Percentiles rank a stretch among this genome's conserved stretches.
phyloP scores from a whole-genome alignment of 31 red algal species.

The Bonnemaisonia californica region DNA sequence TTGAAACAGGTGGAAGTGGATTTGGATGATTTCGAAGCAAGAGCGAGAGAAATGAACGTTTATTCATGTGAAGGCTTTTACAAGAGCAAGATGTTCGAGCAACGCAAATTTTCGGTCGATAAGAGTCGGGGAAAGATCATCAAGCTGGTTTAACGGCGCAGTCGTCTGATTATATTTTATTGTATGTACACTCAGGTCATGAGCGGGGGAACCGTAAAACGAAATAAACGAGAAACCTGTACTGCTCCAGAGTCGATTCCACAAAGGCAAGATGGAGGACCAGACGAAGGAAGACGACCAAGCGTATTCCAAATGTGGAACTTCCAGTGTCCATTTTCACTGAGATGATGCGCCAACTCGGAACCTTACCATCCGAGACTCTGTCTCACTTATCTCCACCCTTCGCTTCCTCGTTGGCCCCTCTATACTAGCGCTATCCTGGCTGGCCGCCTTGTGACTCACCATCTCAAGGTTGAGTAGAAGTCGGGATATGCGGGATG shows the following conservation, averaged over 20 bases:
- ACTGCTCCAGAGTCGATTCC: too few species aligned
- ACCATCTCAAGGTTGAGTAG: neutral
- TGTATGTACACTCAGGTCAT: too few species aligned
- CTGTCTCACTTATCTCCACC: too few species aligned
- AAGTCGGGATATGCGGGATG: neutral
- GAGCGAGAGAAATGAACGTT: constrained; percentile 91
- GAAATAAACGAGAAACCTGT: too few species aligned
- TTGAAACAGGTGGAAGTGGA: constrained; percentile 76
- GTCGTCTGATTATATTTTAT: too few species aligned
- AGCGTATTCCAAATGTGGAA: too few species aligned
- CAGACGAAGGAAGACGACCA: too few species aligned
- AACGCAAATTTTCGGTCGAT: constrained; percentile 84
- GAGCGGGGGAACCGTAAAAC: too few species aligned
- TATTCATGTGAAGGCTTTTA: constrained; percentile 85
- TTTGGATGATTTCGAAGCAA: constrained; percentile 93
- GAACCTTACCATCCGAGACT: neutral
- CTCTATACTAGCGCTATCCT: neutral
- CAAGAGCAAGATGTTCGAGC: constrained; percentile 68
- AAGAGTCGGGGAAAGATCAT: constrained; percentile 63
- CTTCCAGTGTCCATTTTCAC: too few species aligned
- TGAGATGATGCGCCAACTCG: too few species aligned
- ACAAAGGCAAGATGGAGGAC: too few species aligned
- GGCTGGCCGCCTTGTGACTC: neutral
- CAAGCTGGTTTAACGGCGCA: constrained; percentile 68
- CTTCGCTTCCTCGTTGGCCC: neutral